These are phyloP conservation scores for Plasmodium gonderi DNA, from an alignment of 169 alveolate species.

Conservation along the genomic window DNA sequence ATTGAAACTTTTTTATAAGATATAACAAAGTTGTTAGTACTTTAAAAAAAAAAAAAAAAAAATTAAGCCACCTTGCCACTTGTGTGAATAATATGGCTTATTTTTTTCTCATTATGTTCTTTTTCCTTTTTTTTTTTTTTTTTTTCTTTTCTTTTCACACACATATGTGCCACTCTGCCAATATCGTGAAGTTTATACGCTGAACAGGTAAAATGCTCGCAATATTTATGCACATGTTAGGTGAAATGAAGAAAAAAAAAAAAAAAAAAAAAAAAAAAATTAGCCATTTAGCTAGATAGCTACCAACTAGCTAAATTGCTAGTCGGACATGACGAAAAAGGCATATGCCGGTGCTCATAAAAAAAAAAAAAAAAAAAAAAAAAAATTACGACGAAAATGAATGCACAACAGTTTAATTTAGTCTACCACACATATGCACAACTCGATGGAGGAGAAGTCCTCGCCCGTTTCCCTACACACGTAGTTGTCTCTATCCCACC, in stretches of 20 bases:
- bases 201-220: not conserved
- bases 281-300: not conserved
- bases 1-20: not conserved
- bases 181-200: not conserved
- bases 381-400: too few species aligned
- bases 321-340: too few species aligned
- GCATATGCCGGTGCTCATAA: too few species aligned
- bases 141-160: not conserved
- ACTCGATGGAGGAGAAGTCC: not conserved
- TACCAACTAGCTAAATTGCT: not conserved
- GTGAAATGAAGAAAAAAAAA: slow-evolving; percentile 1
- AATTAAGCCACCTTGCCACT: not conserved
- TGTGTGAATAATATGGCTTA: too few species aligned
- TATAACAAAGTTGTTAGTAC: too few species aligned
- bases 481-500: not conserved
- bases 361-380: too few species aligned
- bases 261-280: not conserved
- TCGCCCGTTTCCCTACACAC: not conserved
- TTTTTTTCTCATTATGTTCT: too few species aligned
- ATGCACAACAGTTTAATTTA: too few species aligned
- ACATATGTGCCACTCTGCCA: too few species aligned
- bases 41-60: not conserved
- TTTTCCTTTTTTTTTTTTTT: not conserved
- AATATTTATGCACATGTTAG: slow-evolving; percentile 34
- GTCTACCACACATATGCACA: too few species aligned